Evolutionary conservation across 2,329 filamentous ascomycete species (phyloP).

Genomic region (Aspergillus sp.): DNA sequence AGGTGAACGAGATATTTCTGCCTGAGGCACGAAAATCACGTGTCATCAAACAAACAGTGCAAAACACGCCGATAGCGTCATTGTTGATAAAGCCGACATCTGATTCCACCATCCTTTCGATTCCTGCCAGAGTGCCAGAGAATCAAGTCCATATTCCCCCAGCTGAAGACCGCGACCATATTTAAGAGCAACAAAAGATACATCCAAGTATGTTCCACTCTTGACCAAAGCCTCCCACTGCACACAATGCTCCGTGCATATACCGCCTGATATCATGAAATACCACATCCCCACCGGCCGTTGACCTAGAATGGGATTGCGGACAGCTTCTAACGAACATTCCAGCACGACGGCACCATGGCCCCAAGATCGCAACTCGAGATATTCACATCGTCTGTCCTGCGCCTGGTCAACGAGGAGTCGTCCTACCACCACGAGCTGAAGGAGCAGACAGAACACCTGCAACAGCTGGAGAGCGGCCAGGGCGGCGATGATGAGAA

Average conservation of each 20-base stretch:
- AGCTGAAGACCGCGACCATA: background rate
- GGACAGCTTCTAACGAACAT: too few species aligned
- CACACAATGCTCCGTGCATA: too few species aligned
- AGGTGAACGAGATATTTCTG: constrained; percentile 33
- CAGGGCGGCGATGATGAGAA: constrained; percentile 66
- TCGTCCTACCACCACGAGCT: constrained; percentile 82
- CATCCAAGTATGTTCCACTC: background rate
- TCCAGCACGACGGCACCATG: constrained; percentile 55
- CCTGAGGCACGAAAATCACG: constrained; percentile 27
- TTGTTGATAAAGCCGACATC: background rate
- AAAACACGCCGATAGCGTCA: constrained; percentile 13
- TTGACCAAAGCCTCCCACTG: too few species aligned
- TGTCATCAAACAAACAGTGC: constrained; percentile 15
- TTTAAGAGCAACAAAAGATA: background rate
- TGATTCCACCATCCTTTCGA: background rate
- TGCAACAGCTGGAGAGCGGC: constrained; percentile 59
- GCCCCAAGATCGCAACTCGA: constrained; percentile 67
- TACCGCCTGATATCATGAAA: too few species aligned
- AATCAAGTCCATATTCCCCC: background rate
- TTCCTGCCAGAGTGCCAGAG: background rate
- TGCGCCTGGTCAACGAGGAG: constrained; percentile 85
- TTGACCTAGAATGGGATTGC: too few species aligned
- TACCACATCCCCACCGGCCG: too few species aligned
- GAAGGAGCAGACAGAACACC: constrained; percentile 60
- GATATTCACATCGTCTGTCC: constrained; percentile 74